Conservation (phyloP, 805 yeast genomes). For the Metschnikowia aberdeeniae region DNA sequence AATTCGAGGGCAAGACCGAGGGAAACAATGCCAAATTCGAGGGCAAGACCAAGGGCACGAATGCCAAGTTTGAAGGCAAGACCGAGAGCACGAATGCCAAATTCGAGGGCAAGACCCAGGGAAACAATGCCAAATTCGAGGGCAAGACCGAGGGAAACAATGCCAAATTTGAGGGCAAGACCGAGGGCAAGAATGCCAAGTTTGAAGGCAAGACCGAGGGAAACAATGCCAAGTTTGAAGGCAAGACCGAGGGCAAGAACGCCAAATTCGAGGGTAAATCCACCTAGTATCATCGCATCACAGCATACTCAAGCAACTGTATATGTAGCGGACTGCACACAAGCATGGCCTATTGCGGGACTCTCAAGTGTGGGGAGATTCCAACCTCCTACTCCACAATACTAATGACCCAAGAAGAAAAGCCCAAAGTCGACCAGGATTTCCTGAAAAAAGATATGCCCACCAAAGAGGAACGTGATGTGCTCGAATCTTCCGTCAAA, state of each 20-base stretch:
- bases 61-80: conserved; percentile 6
- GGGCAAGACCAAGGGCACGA: conserved; percentile 8
- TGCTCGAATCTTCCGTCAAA: conserved; percentile 6
- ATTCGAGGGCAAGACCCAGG: conserved; percentile 5
- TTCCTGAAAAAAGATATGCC: conserved; percentile 6
- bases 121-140: too few species aligned
- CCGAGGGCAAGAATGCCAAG: conserved; percentile 10
- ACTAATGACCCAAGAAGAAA: neutral
- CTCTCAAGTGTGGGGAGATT: neutral
- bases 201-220: conserved; percentile 8
- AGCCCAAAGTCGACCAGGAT: neutral
- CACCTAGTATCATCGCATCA: neutral
- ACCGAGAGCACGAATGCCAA: conserved; percentile 11
- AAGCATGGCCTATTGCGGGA: conserved; percentile 1
- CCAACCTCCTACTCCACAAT: neutral
- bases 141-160: conserved; percentile 7
- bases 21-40: too few species aligned
- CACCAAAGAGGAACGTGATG: conserved; percentile 9
- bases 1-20: conserved; percentile 6
- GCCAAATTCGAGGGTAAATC: conserved; percentile 7
- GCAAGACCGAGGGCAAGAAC: conserved; percentile 11
- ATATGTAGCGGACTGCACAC: neutral
- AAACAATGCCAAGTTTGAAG: conserved; percentile 4
- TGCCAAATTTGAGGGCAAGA: conserved; percentile 7
- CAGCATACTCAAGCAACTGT: neutral